phyloP scores from a whole-genome alignment of 192 early-diverging fungal species.

The Entomortierella parvispora region DNA sequence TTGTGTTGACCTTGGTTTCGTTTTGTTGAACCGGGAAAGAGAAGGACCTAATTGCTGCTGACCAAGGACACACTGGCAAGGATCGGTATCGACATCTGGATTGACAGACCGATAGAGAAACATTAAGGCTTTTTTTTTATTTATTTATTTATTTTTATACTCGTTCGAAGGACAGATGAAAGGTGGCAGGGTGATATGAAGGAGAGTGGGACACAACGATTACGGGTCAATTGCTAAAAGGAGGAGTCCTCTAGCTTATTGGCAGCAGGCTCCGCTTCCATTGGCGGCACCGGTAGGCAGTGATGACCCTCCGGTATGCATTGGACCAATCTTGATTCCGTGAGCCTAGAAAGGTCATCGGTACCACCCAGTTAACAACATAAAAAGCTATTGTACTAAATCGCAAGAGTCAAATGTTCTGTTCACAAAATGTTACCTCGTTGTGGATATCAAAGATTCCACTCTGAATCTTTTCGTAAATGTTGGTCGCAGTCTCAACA shows the following conservation, averaged over 20 bases:
- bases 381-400: too few species aligned
- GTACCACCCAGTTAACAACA: background rate
- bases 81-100: too few species aligned
- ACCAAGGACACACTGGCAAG: too few species aligned
- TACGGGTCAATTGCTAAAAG: conserved; percentile 9
- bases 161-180: background rate
- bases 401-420: too few species aligned
- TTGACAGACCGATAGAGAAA: too few species aligned
- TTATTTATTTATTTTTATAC: background rate
- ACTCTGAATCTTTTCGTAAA: conserved; percentile 82
- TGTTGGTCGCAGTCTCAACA: conserved; percentile 81
- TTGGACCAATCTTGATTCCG: conserved; percentile 71
- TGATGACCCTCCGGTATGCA: conserved; percentile 66
- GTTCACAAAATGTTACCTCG: too few species aligned
- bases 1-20: too few species aligned
- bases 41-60: too few species aligned
- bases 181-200: too few species aligned
- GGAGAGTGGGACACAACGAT: background rate
- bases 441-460: conserved; percentile 79
- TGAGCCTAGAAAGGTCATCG: conserved; percentile 56
- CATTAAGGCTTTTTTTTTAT: too few species aligned
- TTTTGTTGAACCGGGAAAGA: too few species aligned
- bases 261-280: conserved; percentile 49
- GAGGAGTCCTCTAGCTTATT: conserved; percentile 11
- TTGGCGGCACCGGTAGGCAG: conserved; percentile 57